Evolutionary conservation across 2,329 filamentous ascomycete genomes (phyloP).

Genomic region (Paracoccidioides brasiliensis): DNA sequence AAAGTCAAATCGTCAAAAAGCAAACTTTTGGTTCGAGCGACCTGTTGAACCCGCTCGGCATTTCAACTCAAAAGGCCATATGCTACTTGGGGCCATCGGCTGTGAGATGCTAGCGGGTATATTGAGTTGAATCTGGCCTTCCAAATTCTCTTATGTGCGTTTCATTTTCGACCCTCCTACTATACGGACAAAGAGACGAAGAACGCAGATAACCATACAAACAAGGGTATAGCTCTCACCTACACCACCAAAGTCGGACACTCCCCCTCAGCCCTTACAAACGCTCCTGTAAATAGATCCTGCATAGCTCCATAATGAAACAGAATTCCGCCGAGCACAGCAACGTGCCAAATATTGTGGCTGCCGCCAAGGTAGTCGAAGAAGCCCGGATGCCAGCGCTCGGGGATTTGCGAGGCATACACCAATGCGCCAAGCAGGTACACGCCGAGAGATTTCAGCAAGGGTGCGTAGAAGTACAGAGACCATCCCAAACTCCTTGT

Average conservation of each 20-base stretch:
- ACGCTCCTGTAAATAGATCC: slow-evolving; percentile 73
- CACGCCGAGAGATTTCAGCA: slow-evolving; percentile 72
- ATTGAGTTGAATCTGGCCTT: not conserved
- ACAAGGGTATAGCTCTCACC: not conserved
- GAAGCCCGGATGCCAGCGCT: slow-evolving; percentile 80
- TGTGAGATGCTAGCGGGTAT: not conserved
- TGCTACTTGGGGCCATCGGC: too few species aligned
- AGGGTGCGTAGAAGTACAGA: slow-evolving; percentile 77
- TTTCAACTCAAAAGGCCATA: too few species aligned
- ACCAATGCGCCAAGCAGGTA: slow-evolving; percentile 75
- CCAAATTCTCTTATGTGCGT: too few species aligned
- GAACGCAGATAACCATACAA: not conserved
- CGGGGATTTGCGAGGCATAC: slow-evolving; percentile 84
- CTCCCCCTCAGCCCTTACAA: slow-evolving; percentile 48
- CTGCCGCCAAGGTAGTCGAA: slow-evolving; percentile 94
- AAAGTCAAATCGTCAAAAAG: too few species aligned
- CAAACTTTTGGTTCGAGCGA: too few species aligned
- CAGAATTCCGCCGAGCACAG: slow-evolving; percentile 87
- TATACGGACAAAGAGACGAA: not conserved
- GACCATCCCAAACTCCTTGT: slow-evolving; percentile 70
- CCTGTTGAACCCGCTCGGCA: too few species aligned
- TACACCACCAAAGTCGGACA: slow-evolving; percentile 12
- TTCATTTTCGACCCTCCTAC: too few species aligned
- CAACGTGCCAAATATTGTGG: slow-evolving; percentile 96
- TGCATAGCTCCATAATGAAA: slow-evolving; percentile 97